Conservation (phyloP, 2,329 filamentous ascomycete genomes). For the Ascochyta fabae region DNA sequence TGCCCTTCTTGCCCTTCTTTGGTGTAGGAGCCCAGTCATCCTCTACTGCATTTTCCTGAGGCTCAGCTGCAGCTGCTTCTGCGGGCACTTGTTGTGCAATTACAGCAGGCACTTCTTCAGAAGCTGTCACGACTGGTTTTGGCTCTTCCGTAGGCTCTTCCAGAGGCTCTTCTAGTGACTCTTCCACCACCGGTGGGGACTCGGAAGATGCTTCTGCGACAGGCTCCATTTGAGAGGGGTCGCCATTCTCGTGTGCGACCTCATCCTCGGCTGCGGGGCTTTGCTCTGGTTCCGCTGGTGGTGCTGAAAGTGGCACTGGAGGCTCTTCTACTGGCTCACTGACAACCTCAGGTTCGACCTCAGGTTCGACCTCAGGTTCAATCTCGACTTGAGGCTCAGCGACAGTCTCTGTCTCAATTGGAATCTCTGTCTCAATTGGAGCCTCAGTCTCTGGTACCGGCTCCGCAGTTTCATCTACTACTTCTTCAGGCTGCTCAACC, state of each 20-base stretch:
- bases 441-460: background rate
- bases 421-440: conserved; percentile 1
- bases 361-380: background rate
- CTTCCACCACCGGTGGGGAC: background rate
- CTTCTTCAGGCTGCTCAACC: conserved; percentile 2
- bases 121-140: background rate
- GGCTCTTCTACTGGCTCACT: background rate
- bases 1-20: conserved; percentile 13
- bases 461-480: background rate
- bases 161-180: background rate
- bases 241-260: background rate
- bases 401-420: conserved; percentile 2
- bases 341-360: conserved; percentile 7
- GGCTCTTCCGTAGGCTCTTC: background rate
- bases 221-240: background rate
- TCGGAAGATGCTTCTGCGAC: background rate
- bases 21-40: conserved; percentile 8
- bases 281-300: conserved; percentile 7
- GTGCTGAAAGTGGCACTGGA: background rate
- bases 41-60: background rate
- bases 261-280: background rate
- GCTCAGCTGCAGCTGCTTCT: background rate
- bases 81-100: background rate
- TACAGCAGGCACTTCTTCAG: background rate
- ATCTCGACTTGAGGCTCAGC: conserved; percentile 1